A percentile compares a stretch with the other conserved stretches of the same genome.
phyloP scores from a whole-genome alignment of 805 yeast species.

The Yarrowia osloensis region DNA sequence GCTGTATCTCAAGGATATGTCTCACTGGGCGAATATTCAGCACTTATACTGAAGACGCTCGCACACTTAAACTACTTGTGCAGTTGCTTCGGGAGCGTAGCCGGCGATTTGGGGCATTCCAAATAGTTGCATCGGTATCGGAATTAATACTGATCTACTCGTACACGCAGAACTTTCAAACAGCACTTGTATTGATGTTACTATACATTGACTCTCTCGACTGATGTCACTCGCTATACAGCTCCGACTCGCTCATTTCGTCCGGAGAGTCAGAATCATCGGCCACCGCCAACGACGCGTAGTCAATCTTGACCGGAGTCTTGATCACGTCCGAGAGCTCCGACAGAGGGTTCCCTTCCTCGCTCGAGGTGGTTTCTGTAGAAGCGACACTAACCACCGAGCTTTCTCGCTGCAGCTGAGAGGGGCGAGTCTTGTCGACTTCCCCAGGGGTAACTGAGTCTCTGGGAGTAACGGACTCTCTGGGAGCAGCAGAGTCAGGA shows the following conservation, averaged over 20 bases:
- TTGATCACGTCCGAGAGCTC: background rate
- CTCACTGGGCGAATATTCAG: too few relatives aligned
- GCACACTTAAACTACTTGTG: too few relatives aligned
- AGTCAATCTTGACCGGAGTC: conserved; percentile 12
- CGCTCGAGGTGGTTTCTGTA: background rate
- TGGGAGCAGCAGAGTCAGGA: background rate
- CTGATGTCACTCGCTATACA: conserved; percentile 32
- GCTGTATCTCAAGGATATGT: too few relatives aligned
- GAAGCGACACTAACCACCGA: background rate
- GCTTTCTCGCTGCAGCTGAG: background rate
- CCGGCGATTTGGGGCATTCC: too few relatives aligned
- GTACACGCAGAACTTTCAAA: too few relatives aligned
- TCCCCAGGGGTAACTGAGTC: too few relatives aligned
- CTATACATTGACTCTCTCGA: too few relatives aligned
- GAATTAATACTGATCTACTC: too few relatives aligned
- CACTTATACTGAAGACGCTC: too few relatives aligned
- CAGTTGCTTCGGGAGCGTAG: too few relatives aligned
- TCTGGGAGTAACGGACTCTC: background rate
- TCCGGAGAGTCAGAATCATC: background rate
- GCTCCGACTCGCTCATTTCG: conserved; percentile 11
- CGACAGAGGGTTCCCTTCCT: background rate
- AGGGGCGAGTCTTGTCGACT: background rate
- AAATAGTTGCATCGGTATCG: too few relatives aligned
- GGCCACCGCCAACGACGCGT: background rate
- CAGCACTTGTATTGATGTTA: too few relatives aligned